Base-by-base conservation (phyloP, 1,284 basidiomycete species). In the Cryptococcus wingfieldii region DNA sequence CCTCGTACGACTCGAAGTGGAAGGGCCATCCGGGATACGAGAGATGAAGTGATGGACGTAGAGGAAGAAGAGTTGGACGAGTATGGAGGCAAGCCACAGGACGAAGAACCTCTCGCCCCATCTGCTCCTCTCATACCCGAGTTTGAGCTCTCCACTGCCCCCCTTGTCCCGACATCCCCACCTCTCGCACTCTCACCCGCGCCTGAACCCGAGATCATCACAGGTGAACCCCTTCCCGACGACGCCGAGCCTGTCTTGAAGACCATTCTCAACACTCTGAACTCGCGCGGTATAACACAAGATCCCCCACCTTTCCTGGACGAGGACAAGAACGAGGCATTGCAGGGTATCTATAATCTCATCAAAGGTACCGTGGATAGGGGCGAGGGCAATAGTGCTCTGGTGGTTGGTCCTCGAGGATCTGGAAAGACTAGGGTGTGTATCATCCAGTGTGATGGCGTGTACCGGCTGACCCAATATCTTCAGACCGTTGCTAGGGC, bases 381-480 rank as follows among this genome's bases (percentile, higher is more conserved):
- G 37, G 87, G 87, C 3, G 91, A 95, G 78, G 91, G 91, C 4
- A 95, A 95, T 64, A 92, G 90, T 58, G 93, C 90, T 66, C 79
- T 95, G 53, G 70, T 95, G 5, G 80, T 91, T 38, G 91, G 91
- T 7, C 86, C 90, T 3, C 80, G 85, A 55, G 89, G 89, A 13
- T 88, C 86, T 61, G 91, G 91, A 19, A 94, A 95, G 78, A 86
- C 88, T 1, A 80, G 79, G 61, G 90, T 91, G 70, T 68, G 85
- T 77, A 7, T 51, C 23, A 18, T 25, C 19, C 31, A 4, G 12
- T 34, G 46, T 16, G 10, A 51, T 16, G 10, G 38, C 25, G 25
- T 37, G 34, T 23, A 12, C 25, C 9, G 23, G 13, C 27, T 46
- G 38, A 23, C 48, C 27, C 23, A 23, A 27, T 31, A 3, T 51